Percentiles rank a stretch among this genome's conserved stretches.
Conservation (phyloP, 2,329 filamentous ascomycete genomes). For the Cytospora piceae region DNA sequence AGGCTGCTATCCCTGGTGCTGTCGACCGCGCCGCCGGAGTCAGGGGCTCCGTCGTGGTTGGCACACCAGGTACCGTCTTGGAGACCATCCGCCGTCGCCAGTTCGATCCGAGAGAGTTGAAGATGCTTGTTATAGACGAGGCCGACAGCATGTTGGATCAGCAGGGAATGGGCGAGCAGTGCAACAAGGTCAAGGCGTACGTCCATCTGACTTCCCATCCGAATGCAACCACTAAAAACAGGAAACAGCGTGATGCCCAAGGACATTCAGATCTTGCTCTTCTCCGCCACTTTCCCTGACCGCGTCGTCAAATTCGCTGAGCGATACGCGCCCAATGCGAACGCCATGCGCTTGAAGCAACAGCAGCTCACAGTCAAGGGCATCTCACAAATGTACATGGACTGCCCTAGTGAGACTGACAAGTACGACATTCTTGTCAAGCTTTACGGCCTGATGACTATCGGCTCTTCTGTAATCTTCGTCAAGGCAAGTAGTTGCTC, state of each 20-base stretch:
- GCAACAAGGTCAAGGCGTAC: slow-evolving; percentile 83
- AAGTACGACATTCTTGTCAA: slow-evolving; percentile 91
- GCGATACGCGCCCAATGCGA: slow-evolving; percentile 82
- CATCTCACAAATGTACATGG: slow-evolving; percentile 97
- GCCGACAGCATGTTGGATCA: slow-evolving; percentile 99
- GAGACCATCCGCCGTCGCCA: slow-evolving; percentile 80
- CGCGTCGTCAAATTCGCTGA: slow-evolving; percentile 83
- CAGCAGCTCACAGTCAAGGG: slow-evolving; percentile 95
- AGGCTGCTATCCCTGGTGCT: slow-evolving; percentile 81
- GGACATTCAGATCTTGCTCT: slow-evolving; percentile 84
- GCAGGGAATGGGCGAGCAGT: slow-evolving; percentile 94
- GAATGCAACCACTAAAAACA: background rate
- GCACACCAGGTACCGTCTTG: slow-evolving; percentile 90
- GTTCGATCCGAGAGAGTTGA: slow-evolving; percentile 73
- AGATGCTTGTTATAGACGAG: slow-evolving; percentile 89
- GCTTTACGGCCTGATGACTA: slow-evolving; percentile 94
- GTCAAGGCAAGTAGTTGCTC: slow-evolving; percentile 68
- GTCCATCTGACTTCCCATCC: slow-evolving; percentile 38
- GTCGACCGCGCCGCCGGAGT: slow-evolving; percentile 70
- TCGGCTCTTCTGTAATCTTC: slow-evolving; percentile 97
- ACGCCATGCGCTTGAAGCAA: slow-evolving; percentile 83
- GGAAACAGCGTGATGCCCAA: slow-evolving; percentile 68
- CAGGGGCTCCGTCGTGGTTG: slow-evolving; percentile 80
- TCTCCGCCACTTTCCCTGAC: slow-evolving; percentile 91
- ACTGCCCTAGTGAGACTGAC: slow-evolving; percentile 78